Base-by-base conservation (phyloP, 805 yeast species). In the Wickerhamomyces queroliae region DNA sequence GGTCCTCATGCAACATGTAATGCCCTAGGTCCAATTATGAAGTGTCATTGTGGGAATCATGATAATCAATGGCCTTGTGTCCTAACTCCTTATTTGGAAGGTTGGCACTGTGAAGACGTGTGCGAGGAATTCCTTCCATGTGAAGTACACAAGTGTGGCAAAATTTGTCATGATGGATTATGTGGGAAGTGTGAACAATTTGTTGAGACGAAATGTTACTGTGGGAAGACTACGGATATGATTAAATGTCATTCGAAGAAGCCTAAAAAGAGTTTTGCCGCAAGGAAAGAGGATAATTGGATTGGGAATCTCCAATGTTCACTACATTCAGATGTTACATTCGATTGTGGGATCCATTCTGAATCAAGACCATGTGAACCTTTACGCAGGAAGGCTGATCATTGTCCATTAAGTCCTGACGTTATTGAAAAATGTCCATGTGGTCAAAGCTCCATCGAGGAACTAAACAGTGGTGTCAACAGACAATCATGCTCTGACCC, bases 1-100 rank as follows among this genome's bases (percentile, higher is more conserved):
- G 97, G 96, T 0, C 83, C 89, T 1, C 96, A 90, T 59, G 78
- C 87, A 1, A 66, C 67, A 29, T 89, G 97, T 64, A 79, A 83
- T 12, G 88, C 95, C 2, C 61, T 83, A 56, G 88, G 91, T 0
- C 91, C 95, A 0, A 60, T 66, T 9, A 61, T 83, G 64, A 63
- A 62, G 29, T 89, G 96, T 60, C 66, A 68, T 22, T 89, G 97
- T 66, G 96, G 96, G 2, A 72, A 70, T 29, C 67, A 73, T 37
- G 57, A 68, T 13, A 74, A 72, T 38, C 93, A 85, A 53, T 62
- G 77, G 53, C 90, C 83, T n/a, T 87, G 86, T 66, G 70, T 74
- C 25, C 64, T 79, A 44, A 87, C 89, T 1, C 85, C 86, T 1
- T 83, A 80, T 53, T 61, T 62, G 13, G 62, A 61, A 4, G 89